A percentile compares a stretch with the other conserved stretches of the same genome.
Conservation (phyloP, 345 rosid genomes). For the Eucalyptus curtisii region DNA sequence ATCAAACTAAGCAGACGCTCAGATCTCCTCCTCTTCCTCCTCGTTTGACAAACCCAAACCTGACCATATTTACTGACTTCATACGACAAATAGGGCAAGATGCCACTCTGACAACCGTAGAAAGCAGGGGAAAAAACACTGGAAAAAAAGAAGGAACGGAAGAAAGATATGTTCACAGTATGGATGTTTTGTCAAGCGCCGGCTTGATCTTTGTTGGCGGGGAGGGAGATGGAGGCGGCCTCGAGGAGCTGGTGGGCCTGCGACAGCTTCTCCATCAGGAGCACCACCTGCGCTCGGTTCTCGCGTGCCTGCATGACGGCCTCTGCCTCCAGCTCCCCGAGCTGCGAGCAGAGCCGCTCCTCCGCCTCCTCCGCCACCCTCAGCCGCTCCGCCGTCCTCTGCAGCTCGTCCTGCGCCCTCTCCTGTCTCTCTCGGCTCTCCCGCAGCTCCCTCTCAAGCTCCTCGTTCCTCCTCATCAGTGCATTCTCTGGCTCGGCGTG, state of each 20-base stretch:
- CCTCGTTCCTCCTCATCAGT: slow-evolving; percentile 43
- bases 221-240: neutral
- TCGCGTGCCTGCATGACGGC: slow-evolving; percentile 60
- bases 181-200: neutral
- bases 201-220: neutral
- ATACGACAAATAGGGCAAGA: neutral
- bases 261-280: slow-evolving; percentile 57
- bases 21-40: neutral
- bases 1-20: neutral
- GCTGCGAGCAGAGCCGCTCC: slow-evolving; percentile 76
- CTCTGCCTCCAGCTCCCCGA: slow-evolving; percentile 87
- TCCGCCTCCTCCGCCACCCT: slow-evolving; percentile 76
- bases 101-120: neutral
- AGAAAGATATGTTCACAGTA: neutral
- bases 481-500: neutral
- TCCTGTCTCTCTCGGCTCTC: slow-evolving; percentile 44
- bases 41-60: neutral
- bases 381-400: slow-evolving; percentile 29
- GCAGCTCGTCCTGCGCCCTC: slow-evolving; percentile 36
- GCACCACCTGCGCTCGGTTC: slow-evolving; percentile 42
- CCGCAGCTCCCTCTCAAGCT: slow-evolving; percentile 42
- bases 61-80: neutral
- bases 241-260: slow-evolving; percentile 9
- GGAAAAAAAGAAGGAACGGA: neutral
- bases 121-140: neutral